Conservation (phyloP, 1,284 basidiomycete genomes). For the Apiotrichum sp. region DNA sequence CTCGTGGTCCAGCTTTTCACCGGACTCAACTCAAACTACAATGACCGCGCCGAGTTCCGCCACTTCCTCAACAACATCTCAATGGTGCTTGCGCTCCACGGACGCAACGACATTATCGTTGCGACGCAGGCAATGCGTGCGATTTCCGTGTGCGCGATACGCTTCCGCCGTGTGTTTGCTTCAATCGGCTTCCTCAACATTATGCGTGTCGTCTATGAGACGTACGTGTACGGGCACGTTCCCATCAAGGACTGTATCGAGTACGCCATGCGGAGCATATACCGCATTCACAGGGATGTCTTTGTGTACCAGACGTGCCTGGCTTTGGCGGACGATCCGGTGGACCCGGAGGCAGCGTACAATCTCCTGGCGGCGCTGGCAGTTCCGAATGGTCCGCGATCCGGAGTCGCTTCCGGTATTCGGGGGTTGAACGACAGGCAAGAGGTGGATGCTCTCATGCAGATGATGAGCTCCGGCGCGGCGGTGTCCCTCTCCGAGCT, state of each 20-base stretch:
- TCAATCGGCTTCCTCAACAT: constrained; percentile 65
- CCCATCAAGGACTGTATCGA: constrained; percentile 61
- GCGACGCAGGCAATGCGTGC: constrained; percentile 60
- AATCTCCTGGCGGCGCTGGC: constrained; percentile 27
- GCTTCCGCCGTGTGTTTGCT: constrained; percentile 66
- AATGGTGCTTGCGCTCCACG: constrained; percentile 60
- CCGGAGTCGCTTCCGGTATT: constrained; percentile 56
- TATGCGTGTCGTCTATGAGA: constrained; percentile 62
- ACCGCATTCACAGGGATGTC: constrained; percentile 64
- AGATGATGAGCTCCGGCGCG: constrained; percentile 47
- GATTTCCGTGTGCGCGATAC: constrained; percentile 65
- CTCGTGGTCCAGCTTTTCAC: constrained; percentile 66
- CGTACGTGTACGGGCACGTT: constrained; percentile 58
- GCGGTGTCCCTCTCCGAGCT: constrained; percentile 52
- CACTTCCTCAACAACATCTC: constrained; percentile 64
- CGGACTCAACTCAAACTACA: constrained; percentile 67
- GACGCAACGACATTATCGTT: constrained; percentile 64
- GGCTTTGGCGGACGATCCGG: constrained; percentile 55
- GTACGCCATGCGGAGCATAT: constrained; percentile 65
- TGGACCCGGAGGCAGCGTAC: constrained; percentile 51
- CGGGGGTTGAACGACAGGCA: constrained; percentile 60
- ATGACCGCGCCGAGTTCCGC: constrained; percentile 64
- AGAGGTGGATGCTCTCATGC: constrained; percentile 65
- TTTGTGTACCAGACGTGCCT: constrained; percentile 67
- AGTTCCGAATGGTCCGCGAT: constrained; percentile 9